phyloP scores from a whole-genome alignment of 2,329 filamentous ascomycete genomes.

The Verticillium zaregamsianum region DNA sequence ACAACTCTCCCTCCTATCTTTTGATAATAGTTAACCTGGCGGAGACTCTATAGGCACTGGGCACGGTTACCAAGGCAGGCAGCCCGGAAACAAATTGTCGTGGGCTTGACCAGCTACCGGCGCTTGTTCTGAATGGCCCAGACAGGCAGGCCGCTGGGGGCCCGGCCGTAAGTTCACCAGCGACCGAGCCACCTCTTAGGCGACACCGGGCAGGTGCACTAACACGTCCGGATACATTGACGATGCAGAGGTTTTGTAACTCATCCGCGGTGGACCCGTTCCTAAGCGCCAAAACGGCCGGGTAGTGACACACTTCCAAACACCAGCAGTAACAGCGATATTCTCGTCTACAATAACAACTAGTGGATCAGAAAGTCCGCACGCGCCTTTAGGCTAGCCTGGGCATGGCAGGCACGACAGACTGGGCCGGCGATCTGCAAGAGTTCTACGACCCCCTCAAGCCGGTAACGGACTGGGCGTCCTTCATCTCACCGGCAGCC shows the following conservation, averaged over 20 bases:
- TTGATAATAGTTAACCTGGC: constrained; percentile 18
- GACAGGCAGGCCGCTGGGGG: constrained; percentile 16
- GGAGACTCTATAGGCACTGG: neutral
- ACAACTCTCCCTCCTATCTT: neutral
- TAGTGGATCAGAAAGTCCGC: constrained; percentile 21
- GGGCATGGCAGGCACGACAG: constrained; percentile 13
- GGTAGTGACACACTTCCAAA: constrained; percentile 1
- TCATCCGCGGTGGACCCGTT: neutral
- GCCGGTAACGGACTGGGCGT: too few species aligned
- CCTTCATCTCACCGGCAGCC: too few species aligned
- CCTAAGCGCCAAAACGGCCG: neutral
- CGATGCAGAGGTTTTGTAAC: constrained; percentile 24
- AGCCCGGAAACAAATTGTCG: constrained; percentile 11
- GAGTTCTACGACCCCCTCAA: neutral
- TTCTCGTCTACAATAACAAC: constrained; percentile 3
- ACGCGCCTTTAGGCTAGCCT: constrained; percentile 13
- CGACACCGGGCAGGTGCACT: constrained; percentile 22
- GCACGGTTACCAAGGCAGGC: neutral
- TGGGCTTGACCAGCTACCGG: constrained; percentile 23
- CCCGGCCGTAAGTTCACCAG: constrained; percentile 20
- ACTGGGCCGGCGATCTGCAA: constrained; percentile 29
- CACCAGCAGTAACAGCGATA: neutral
- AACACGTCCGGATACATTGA: constrained; percentile 26
- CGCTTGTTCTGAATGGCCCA: constrained; percentile 22
- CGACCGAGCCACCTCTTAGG: constrained; percentile 11